These are phyloP conservation scores for Amylostereum areolatum DNA, from an alignment of 1,284 basidiomycete species.

Conservation along the genomic window DNA sequence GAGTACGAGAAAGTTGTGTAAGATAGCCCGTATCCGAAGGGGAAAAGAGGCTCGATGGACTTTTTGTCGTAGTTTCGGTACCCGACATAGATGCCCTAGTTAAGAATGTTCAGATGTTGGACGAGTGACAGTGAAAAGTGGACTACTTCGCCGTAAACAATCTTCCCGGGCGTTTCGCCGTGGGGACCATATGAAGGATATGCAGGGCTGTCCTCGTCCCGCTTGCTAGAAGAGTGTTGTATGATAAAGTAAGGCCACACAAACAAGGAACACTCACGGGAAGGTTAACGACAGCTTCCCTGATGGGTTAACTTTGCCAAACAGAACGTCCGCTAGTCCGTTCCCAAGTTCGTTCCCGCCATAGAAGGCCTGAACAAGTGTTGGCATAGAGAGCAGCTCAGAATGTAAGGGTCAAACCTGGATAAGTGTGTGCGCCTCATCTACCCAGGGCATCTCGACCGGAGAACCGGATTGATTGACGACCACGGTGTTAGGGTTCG, in stretches of 20 bases:
- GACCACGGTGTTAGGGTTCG: conserved; percentile 56
- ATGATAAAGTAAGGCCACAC: conserved; percentile 37
- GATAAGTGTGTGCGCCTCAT: conserved; percentile 41
- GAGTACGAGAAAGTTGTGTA: conserved; percentile 65
- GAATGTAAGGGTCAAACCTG: conserved; percentile 54
- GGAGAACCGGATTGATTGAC: conserved; percentile 44
- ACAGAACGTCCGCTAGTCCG: conserved; percentile 68
- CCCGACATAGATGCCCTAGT: conserved; percentile 58
- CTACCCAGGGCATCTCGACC: conserved; percentile 60
- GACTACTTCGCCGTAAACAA: conserved; percentile 26
- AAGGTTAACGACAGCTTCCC: conserved; percentile 61
- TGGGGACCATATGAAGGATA: conserved; percentile 43
- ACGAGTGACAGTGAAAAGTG: background rate
- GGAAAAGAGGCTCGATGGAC: conserved; percentile 54
- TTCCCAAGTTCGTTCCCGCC: conserved; percentile 70
- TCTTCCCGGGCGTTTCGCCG: conserved; percentile 51
- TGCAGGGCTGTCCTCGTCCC: conserved; percentile 48
- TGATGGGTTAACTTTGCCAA: conserved; percentile 65
- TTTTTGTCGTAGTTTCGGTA: conserved; percentile 65
- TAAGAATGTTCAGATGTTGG: background rate
- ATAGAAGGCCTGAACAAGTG: conserved; percentile 3
- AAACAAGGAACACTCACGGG: conserved; percentile 1
- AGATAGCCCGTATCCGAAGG: conserved; percentile 73
- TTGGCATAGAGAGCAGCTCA: background rate
- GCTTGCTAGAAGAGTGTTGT: conserved; percentile 1